Base-by-base conservation (phyloP, 202 grass and related monocot species). In the Panicum hallii region DNA sequence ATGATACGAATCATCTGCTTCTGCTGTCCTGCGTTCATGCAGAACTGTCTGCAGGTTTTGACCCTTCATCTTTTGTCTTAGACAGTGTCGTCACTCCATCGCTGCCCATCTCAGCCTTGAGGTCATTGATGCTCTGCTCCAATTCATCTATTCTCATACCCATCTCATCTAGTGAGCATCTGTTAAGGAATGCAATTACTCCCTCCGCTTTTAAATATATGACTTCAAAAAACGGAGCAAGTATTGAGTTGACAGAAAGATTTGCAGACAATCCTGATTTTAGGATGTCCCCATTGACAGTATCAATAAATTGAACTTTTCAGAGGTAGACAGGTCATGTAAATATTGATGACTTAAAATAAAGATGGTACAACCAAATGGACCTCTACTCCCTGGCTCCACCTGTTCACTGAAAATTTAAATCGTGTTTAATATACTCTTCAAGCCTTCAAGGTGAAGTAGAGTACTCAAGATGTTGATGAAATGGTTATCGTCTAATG, bases 111-210 rank as follows among this genome's bases (percentile, higher is more conserved):
- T 92, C 96, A 45, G 81, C 83, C 86, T 87, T 98, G 79, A 98
- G 82, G 32, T 87, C 86, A 70, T 88, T 95, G 67, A 98, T 85
- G 78, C 86, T 94, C 65, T 92, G 68, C 74, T 98, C 96, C 86
- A 98, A 22, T 83, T 98, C 88, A 79, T 94, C 88, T 5, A 98
- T 93, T 86, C 85, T 92, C 19, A 69, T 60, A 62, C 93, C 95
- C 88, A 98, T 87, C 77, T 95, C 88, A 79, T 98, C 95, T 93
- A 95, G 95, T 98, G 49, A 38, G 44, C 50, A 32, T 52, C 48
- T 61, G 92, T 93, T 88, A 98, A 91, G 87, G 75, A 76, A 47
- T 49, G 74, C 74, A 54, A 42, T 7, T 63, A 30, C 60, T 30
- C 11, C 60, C 57, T 26, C 57, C 2, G 22, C 26, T 28, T 28